Evolutionary conservation across 2,329 filamentous ascomycete species (phyloP), one percentile per base, ranked within the genome.

Genomic region (Colletotrichum sansevieriae): DNA sequence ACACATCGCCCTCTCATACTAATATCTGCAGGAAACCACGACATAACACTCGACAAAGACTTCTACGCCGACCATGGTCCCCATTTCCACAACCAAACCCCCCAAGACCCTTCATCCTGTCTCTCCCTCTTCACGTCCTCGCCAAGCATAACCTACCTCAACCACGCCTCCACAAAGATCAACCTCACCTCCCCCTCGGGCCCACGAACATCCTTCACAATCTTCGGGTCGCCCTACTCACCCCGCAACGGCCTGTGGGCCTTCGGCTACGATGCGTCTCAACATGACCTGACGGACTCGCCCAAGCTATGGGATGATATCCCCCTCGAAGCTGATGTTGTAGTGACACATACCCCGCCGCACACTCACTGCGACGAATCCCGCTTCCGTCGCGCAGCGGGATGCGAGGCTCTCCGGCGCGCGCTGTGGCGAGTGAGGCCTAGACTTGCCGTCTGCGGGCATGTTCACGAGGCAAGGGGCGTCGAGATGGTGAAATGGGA

Each of bases 181-280:
- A 81, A 81, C 7, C 82, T 94, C n/a, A 80, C 74, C 0, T 83
- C 84, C 0, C 79, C 84, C 0, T 76, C 77, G 0, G 90, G 88
- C 0, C 88, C 89, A 8, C 83, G 78, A 2, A 91, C 90, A 3
- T 80, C 76, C 11, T 90, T 94, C 77, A 88, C 81, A 11, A 82
- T 94, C 47, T 94, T 93, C 75, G 92, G 90, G 1, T 93, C 91
- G 3, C 92, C 92, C 0, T 90, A 85, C 74, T 89, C 89, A 37
- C 91, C 87, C 0, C 75, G 80, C 2, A 77, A 80, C 52, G 83
- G 84, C 3, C 78, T 83, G 18, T 93, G 91, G 90, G 92, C 90
- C 0, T 94, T 94, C 73, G 85, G 86, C 70, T 93, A 93, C 75
- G 77, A 79, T 11, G 73, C 76, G 10, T 69, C 78, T 20, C 33